These are phyloP conservation scores for Pyrrhoderma lamaoense DNA, from an alignment of 1,284 basidiomycete genomes.

Conservation along the genomic window DNA sequence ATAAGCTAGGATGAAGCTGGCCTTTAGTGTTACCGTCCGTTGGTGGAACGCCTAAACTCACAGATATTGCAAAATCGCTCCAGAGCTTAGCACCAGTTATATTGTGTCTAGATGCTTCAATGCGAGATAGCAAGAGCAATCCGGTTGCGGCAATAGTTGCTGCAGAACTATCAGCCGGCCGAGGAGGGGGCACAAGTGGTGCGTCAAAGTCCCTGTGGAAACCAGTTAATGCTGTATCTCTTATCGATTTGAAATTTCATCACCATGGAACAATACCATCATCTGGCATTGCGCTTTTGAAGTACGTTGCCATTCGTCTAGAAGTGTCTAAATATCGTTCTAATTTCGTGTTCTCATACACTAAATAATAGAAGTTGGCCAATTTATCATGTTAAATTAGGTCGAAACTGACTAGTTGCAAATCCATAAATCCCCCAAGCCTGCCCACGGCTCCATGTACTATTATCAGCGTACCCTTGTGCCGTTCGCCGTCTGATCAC, in stretches of 20 bases:
- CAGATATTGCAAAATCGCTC: conserved; percentile 42
- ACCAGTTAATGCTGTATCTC: not conserved
- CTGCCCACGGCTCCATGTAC: conserved; percentile 68
- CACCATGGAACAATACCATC: conserved; percentile 61
- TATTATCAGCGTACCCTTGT: conserved; percentile 57
- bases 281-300: conserved; percentile 46
- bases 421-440: conserved; percentile 67
- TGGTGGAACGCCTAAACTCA: conserved; percentile 21
- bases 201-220: conserved; percentile 60
- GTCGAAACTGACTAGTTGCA: conserved; percentile 45
- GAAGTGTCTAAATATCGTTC: conserved; percentile 50
- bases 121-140: conserved; percentile 48
- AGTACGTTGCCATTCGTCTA: conserved; percentile 49
- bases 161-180: conserved; percentile 61
- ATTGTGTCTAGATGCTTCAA: conserved; percentile 36
- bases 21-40: not conserved
- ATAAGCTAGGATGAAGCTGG: conserved; percentile 35
- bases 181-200: conserved; percentile 38
- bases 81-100: conserved; percentile 34
- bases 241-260: conserved; percentile 14
- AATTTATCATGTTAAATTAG: conserved; percentile 15
- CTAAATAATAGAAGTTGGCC: conserved; percentile 29
- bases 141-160: conserved; percentile 53
- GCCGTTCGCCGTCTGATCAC: conserved; percentile 49
- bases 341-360: conserved; percentile 50